Evolutionary conservation across 495 filamentous ascomycete species (phyloP).

Genomic region (Aspergillus nanangensis): DNA sequence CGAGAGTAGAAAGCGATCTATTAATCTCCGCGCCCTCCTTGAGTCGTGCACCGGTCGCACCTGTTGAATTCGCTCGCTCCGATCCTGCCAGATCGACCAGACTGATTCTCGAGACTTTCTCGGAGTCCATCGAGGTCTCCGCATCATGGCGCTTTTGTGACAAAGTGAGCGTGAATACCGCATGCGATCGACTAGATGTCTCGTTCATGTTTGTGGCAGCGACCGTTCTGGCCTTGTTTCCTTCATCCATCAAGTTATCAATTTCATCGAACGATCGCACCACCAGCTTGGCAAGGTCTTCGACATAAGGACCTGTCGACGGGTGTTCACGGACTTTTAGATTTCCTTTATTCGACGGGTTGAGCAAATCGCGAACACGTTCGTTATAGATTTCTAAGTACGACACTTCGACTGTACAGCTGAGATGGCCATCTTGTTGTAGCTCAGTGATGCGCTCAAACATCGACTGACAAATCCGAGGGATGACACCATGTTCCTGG

Average conservation of each 20-base stretch:
- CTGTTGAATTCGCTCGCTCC: conserved; percentile 92
- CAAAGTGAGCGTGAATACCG: conserved; percentile 94
- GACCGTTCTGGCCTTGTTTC: conserved; percentile 96
- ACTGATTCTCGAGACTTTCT: conserved; percentile 97
- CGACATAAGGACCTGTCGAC: conserved; percentile 94
- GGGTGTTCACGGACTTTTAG: conserved; percentile 97
- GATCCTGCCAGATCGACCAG: conserved; percentile 97
- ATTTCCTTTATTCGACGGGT: conserved; percentile 94
- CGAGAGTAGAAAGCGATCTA: conserved; percentile 89
- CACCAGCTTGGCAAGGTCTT: conserved; percentile 95
- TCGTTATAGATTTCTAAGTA: conserved; percentile 99
- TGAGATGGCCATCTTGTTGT: conserved; percentile 72
- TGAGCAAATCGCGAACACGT: conserved; percentile 90
- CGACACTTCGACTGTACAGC: conserved; percentile 94
- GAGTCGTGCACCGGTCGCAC: conserved; percentile 89
- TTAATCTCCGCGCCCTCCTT: conserved; percentile 99
- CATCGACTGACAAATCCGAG: conserved; percentile 97
- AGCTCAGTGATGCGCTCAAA: conserved; percentile 77
- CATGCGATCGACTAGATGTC: conserved; percentile 95
- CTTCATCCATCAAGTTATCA: conserved; percentile 97
- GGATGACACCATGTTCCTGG: conserved; percentile 92
- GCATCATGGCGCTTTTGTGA: conserved; percentile 91
- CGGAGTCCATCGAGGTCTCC: conserved; percentile 92
- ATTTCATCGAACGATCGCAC: conserved; percentile 96
- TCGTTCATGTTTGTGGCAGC: conserved; percentile 99